phyloP scores from a whole-genome alignment of 768 basidiomycete genomes.

The Boletus rubropictus region DNA sequence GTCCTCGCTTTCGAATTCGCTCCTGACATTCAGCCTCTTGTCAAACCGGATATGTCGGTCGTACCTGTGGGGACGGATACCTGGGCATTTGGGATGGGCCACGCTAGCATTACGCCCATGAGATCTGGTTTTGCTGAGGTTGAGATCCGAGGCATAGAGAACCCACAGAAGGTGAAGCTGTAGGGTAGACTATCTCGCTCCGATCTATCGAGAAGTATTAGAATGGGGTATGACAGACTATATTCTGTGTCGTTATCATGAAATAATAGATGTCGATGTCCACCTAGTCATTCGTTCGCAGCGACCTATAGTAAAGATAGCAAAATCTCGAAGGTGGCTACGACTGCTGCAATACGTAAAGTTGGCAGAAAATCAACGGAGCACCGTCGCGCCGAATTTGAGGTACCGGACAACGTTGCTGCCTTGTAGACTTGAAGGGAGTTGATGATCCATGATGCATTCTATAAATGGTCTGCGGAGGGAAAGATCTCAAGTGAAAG shows the following conservation, averaged over 20 bases:
- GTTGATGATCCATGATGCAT: slow-evolving; percentile 79
- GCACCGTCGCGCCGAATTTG: slow-evolving; percentile 9
- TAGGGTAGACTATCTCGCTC: slow-evolving; percentile 39
- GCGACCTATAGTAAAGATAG: slow-evolving; percentile 15
- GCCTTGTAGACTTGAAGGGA: slow-evolving; percentile 69
- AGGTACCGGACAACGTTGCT: slow-evolving; percentile 40
- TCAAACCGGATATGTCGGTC: slow-evolving; percentile 50
- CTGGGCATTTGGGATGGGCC: slow-evolving; percentile 70
- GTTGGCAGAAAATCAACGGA: slow-evolving; percentile 3
- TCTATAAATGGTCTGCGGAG: slow-evolving; percentile 37
- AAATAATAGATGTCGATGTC: slow-evolving; percentile 9
- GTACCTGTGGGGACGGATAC: slow-evolving; percentile 79
- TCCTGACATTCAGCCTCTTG: slow-evolving; percentile 63
- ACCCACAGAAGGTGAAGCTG: slow-evolving; percentile 14
- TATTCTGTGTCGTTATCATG: slow-evolving; percentile 2
- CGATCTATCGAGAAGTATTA: not conserved
- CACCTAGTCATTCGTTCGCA: not conserved
- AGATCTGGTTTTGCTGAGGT: slow-evolving; percentile 67
- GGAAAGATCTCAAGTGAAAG: not conserved
- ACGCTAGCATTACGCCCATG: slow-evolving; percentile 73
- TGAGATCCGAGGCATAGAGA: slow-evolving; percentile 1
- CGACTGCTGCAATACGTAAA: slow-evolving; percentile 9
- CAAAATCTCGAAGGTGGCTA: slow-evolving; percentile 11
- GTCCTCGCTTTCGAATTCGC: slow-evolving; percentile 69
- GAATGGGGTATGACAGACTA: slow-evolving; percentile 1